phyloP scores from a whole-genome alignment of 257 asterid species.

The Nicotiana attenuata region DNA sequence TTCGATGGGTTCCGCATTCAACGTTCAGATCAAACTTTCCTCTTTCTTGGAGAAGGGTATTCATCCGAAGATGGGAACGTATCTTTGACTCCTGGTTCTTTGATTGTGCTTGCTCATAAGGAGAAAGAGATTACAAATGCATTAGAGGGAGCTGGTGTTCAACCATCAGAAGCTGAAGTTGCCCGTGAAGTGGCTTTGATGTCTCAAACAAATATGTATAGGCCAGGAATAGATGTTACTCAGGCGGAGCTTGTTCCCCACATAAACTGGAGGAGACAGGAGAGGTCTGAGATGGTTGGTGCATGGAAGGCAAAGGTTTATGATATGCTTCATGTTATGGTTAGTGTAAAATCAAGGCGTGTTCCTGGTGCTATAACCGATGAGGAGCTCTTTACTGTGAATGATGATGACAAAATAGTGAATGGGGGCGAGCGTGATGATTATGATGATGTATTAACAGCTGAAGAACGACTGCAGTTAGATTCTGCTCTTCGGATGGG shows the following conservation, averaged over 20 bases:
- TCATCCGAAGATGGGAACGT: constrained; percentile 57
- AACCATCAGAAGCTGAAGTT: constrained; percentile 95
- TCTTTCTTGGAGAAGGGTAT: constrained; percentile 92
- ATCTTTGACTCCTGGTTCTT: constrained; percentile 87
- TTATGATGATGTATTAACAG: constrained; percentile 81
- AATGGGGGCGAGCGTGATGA: constrained; percentile 60
- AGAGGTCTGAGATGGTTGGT: constrained; percentile 91
- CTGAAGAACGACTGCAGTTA: constrained; percentile 88
- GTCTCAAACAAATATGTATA: constrained; percentile 98
- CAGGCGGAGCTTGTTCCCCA: constrained; percentile 95
- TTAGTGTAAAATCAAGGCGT: constrained; percentile 94
- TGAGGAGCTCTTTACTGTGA: constrained; percentile 84
- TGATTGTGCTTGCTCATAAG: constrained; percentile 86
- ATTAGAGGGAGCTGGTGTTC: constrained; percentile 90
- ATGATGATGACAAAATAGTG: constrained; percentile 64
- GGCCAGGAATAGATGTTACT: constrained; percentile 99
- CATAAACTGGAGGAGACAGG: constrained; percentile 97
- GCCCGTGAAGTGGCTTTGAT: constrained; percentile 94
- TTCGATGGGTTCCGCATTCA: constrained; percentile 98
- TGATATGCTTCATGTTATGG: constrained; percentile 95
- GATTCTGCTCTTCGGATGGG: constrained; percentile 90
- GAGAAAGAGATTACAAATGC: constrained; percentile 96
- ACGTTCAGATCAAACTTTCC: constrained; percentile 93
- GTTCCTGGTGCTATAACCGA: constrained; percentile 99
- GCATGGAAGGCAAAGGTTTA: constrained; percentile 92